These are phyloP conservation scores for Neurospora sp. DNA, from an alignment of 495 filamentous ascomycete species.

Conservation along the genomic window DNA sequence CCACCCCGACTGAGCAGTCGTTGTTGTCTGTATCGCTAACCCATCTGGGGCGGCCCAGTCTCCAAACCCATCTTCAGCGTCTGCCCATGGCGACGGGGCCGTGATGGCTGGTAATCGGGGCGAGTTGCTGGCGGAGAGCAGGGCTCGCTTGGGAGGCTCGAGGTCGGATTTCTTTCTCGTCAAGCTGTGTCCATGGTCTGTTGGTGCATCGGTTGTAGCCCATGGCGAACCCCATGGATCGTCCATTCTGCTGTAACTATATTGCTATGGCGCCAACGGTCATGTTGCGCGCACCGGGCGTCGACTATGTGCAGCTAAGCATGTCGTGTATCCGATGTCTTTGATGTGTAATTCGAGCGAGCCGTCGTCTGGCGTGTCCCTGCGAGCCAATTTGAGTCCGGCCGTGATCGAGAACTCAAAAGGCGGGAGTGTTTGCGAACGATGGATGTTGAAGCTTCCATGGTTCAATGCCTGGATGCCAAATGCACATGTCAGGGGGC, in stretches of 20 bases:
- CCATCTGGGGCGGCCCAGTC: slow-evolving; percentile 28
- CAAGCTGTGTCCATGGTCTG: slow-evolving; percentile 21
- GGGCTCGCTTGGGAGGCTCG: slow-evolving; percentile 34
- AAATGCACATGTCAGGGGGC: background rate
- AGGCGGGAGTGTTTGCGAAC: background rate
- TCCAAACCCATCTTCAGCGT: slow-evolving; percentile 30
- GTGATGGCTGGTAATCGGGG: slow-evolving; percentile 21
- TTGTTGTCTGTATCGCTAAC: background rate
- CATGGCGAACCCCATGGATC: slow-evolving; percentile 49
- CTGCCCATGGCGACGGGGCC: slow-evolving; percentile 37
- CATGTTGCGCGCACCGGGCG: slow-evolving; percentile 15
- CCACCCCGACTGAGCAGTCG: slow-evolving; percentile 25
- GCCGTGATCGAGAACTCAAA: background rate
- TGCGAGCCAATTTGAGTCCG: background rate
- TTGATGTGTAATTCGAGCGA: background rate
- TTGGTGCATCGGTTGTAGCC: slow-evolving; percentile 27
- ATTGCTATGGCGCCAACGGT: slow-evolving; percentile 9
- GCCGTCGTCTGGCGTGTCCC: background rate
- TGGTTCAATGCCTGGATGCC: background rate
- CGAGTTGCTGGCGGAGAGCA: slow-evolving; percentile 27
- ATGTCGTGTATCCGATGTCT: slow-evolving; percentile 4
- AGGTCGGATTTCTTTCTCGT: slow-evolving; percentile 25
- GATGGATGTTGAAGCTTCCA: background rate
- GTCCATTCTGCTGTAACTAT: slow-evolving; percentile 34
- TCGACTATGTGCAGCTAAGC: slow-evolving; percentile 4